Percentiles rank a stretch among this genome's conserved stretches.
phyloP scores from a whole-genome alignment of 2,329 filamentous ascomycete species.

The Curvularia sp. region DNA sequence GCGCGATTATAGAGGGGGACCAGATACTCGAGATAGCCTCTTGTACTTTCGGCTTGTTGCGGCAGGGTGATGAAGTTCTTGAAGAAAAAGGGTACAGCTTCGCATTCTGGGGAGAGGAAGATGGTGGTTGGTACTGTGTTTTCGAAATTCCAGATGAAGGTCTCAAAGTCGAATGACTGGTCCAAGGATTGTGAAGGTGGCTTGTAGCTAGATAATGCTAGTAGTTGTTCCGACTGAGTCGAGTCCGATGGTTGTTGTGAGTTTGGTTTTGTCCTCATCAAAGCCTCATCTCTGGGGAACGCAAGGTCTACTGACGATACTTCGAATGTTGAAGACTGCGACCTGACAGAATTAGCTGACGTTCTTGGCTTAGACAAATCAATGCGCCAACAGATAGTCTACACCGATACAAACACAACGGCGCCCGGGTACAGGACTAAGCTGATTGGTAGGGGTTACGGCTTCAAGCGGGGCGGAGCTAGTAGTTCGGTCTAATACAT shows the following conservation, averaged over 20 bases:
- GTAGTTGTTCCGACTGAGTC: constrained; percentile 29
- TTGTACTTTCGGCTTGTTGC: constrained; percentile 48
- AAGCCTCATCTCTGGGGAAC: constrained; percentile 7
- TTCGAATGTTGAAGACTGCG: constrained; percentile 32
- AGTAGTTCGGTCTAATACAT: constrained; percentile 22
- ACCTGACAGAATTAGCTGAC: constrained; percentile 29
- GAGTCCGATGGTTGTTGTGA: constrained; percentile 23
- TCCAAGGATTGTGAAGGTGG: constrained; percentile 23
- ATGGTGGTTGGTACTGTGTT: constrained; percentile 38
- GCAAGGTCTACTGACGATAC: constrained; percentile 18
- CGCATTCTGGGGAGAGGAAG: constrained; percentile 44
- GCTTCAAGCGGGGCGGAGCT: constrained; percentile 1
- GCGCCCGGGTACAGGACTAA: background rate
- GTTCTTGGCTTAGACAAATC: background rate
- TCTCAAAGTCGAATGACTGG: constrained; percentile 34
- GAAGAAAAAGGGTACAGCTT: constrained; percentile 54
- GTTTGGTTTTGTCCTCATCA: constrained; percentile 18
- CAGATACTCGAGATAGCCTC: constrained; percentile 51
- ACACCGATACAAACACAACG: constrained; percentile 1
- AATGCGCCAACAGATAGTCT: constrained; percentile 3
- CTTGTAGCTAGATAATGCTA: constrained; percentile 28
- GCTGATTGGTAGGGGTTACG: background rate
- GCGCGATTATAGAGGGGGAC: constrained; percentile 49
- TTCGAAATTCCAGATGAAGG: constrained; percentile 43
- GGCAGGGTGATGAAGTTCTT: constrained; percentile 52